Evolutionary conservation across 202 grass and related monocot species (phyloP).

Genomic region (Cymbopogon flexuosus): DNA sequence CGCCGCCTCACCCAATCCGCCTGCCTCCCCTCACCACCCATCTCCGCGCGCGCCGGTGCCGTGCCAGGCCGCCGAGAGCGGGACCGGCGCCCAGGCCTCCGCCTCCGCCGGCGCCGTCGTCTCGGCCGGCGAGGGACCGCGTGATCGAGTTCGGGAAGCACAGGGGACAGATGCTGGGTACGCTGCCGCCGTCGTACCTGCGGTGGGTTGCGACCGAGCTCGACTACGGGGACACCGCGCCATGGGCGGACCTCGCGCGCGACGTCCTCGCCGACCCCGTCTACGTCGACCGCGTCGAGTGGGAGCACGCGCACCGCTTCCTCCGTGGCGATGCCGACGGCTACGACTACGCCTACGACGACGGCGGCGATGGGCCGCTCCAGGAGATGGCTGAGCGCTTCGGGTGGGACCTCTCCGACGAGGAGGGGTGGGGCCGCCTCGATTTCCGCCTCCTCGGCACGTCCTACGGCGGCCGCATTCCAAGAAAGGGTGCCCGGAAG

Average conservation of each 20-base stretch:
- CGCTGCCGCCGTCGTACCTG: constrained; percentile 71
- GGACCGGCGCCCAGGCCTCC: neutral
- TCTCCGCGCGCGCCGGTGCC: neutral
- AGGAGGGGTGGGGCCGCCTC: constrained; percentile 62
- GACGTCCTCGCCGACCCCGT: constrained; percentile 60
- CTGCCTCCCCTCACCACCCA: neutral
- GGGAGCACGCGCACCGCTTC: constrained; percentile 67
- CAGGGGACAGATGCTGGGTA: constrained; percentile 74
- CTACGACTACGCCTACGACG: constrained; percentile 22
- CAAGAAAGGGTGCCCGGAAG: constrained; percentile 31
- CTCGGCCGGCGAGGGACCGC: constrained; percentile 48
- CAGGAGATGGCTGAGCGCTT: constrained; percentile 66
- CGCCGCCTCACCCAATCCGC: neutral
- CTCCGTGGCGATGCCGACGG: constrained; percentile 54
- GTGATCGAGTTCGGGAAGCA: constrained; percentile 58
- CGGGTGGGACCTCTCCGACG: constrained; percentile 73
- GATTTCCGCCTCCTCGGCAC: constrained; percentile 59
- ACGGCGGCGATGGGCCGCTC: constrained; percentile 38
- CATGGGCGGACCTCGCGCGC: constrained; percentile 52
- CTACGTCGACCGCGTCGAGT: constrained; percentile 74
- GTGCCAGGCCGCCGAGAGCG: neutral
- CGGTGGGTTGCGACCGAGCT: constrained; percentile 55
- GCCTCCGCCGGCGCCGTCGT: neutral
- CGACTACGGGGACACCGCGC: constrained; percentile 41
- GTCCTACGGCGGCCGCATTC: constrained; percentile 67